These are phyloP conservation scores for Ailanthus altissimus DNA, from an alignment of 345 rosid species.

Conservation along the genomic window DNA sequence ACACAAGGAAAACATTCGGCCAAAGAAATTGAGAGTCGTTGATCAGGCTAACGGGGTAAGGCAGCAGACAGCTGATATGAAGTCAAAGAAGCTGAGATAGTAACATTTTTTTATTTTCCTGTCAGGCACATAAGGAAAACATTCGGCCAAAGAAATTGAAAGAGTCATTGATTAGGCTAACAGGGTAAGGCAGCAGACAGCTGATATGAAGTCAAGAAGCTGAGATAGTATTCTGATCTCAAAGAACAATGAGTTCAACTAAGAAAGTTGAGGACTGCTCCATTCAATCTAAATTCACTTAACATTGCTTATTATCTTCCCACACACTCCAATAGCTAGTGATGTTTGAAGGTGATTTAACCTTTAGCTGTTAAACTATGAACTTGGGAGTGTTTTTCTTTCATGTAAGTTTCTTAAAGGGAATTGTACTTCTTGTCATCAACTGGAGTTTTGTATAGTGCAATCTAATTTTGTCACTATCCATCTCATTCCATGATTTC, in stretches of 20 bases:
- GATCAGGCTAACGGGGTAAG: slow-evolving; percentile 28
- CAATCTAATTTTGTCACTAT: background rate
- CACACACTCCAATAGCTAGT: background rate
- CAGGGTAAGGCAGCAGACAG: slow-evolving; percentile 9
- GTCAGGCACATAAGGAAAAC: slow-evolving; percentile 37
- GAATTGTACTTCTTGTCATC: background rate
- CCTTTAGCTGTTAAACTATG: slow-evolving; percentile 1
- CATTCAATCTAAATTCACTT: slow-evolving; percentile 13
- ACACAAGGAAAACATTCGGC: slow-evolving; percentile 35
- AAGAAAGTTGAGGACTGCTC: slow-evolving; percentile 2
- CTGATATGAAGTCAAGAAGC: slow-evolving; percentile 10
- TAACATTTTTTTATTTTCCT: too few relatives aligned
- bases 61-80: slow-evolving; percentile 3
- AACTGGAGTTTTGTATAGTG: background rate
- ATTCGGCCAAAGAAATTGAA: slow-evolving; percentile 37
- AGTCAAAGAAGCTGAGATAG: slow-evolving; percentile 11
- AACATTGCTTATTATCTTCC: background rate
- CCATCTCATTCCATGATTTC: too few relatives aligned
- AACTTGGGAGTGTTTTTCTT: slow-evolving; percentile 1
- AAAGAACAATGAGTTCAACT: slow-evolving; percentile 6
- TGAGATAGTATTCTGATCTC: background rate
- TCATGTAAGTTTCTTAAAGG: background rate
- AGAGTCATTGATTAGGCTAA: slow-evolving; percentile 39
- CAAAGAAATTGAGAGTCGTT: slow-evolving; percentile 38
- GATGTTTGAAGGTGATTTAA: background rate